phyloP scores from a whole-genome alignment of 2,329 filamentous ascomycete genomes.

The Penicillium digitatum region DNA sequence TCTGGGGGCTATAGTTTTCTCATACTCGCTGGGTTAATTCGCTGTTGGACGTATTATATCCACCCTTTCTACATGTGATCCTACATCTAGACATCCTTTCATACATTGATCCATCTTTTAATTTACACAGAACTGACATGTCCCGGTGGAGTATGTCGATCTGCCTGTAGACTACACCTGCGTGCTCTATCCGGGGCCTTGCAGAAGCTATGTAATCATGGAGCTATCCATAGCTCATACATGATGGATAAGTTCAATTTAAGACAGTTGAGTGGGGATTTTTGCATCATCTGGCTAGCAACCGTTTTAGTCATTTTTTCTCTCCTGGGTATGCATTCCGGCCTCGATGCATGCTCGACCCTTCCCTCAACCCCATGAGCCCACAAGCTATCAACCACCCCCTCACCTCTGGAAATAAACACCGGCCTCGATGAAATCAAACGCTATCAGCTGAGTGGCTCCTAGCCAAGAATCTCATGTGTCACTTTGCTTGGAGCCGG shows the following conservation, averaged over 20 bases:
- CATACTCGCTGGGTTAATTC: neutral
- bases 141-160: slow-evolving; percentile 4
- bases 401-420: slow-evolving; percentile 16
- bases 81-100: neutral
- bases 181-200: neutral
- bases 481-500: slow-evolving; percentile 38
- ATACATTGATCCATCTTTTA: neutral
- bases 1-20: slow-evolving; percentile 26
- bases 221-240: slow-evolving; percentile 1
- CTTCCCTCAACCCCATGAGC: neutral
- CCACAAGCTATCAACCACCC: neutral
- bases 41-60: neutral
- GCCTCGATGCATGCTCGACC: neutral
- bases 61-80: neutral
- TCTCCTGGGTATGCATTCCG: neutral
- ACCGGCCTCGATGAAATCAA: slow-evolving; percentile 29
- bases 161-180: neutral
- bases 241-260: neutral
- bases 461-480: slow-evolving; percentile 36
- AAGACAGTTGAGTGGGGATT: neutral
- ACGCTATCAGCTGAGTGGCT: slow-evolving; percentile 20
- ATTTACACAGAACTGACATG: neutral
- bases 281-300: neutral
- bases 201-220: slow-evolving; percentile 12
- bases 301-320: neutral